phyloP scores from a whole-genome alignment of 352 stramenopile genomes.

The Phytophthora tentaculata region DNA sequence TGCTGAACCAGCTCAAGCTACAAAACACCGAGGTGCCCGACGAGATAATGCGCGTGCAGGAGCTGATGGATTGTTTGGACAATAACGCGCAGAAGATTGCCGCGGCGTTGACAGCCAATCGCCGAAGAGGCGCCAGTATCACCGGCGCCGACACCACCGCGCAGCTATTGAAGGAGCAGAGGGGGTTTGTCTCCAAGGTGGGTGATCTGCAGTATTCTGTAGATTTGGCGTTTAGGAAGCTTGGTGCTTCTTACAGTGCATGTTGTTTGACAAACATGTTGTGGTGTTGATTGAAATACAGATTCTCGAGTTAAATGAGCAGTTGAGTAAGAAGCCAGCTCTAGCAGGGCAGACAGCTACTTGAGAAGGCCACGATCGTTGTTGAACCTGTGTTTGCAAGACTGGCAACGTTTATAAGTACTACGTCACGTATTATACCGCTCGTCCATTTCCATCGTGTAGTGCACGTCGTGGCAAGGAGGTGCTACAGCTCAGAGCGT shows the following conservation, averaged over 20 bases:
- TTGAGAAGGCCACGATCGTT: neutral
- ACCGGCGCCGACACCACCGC: slow-evolving; percentile 45
- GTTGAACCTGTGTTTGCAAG: neutral
- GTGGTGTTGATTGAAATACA: slow-evolving; percentile 6
- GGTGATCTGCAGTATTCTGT: neutral
- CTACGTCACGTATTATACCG: too few relatives aligned
- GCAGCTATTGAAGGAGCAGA: slow-evolving; percentile 68
- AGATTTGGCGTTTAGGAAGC: neutral
- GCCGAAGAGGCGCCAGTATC: slow-evolving; percentile 27
- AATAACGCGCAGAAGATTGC: slow-evolving; percentile 79
- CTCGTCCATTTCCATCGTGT: too few relatives aligned
- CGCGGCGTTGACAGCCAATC: slow-evolving; percentile 49
- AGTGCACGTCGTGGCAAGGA: too few relatives aligned
- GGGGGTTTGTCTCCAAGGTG: slow-evolving; percentile 51
- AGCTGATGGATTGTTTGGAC: slow-evolving; percentile 70
- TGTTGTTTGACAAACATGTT: too few relatives aligned
- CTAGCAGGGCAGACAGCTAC: neutral
- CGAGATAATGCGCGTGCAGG: slow-evolving; percentile 64
- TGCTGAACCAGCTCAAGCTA: slow-evolving; percentile 46
- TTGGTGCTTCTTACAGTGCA: neutral
- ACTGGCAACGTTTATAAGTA: neutral
- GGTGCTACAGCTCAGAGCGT: too few relatives aligned
- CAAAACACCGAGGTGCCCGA: slow-evolving; percentile 36
- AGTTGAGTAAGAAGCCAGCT: slow-evolving; percentile 43
- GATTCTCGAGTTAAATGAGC: slow-evolving; percentile 47